A percentile compares a stretch with the other conserved stretches of the same genome.
Conservation (phyloP, 345 rosid species). For the Erodium maritimum region DNA sequence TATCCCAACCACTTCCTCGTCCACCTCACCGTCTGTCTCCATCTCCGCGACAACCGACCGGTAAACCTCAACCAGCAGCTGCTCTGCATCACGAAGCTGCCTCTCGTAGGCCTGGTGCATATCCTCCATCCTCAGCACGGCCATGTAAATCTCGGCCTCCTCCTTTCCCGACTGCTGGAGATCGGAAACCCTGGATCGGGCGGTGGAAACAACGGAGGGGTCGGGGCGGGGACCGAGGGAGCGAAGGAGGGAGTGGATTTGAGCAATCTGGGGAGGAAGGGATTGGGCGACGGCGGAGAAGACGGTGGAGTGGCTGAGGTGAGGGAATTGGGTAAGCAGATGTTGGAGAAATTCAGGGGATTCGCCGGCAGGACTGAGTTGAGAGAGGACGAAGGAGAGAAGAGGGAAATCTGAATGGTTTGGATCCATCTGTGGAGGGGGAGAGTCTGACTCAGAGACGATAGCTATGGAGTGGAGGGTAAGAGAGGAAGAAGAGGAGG, state of each 20-base stretch:
- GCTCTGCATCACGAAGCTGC: slow-evolving; percentile 56
- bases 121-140: slow-evolving; percentile 52
- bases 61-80: slow-evolving; percentile 44
- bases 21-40: slow-evolving; percentile 21
- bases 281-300: slow-evolving; percentile 39
- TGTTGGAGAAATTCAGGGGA: slow-evolving; percentile 23
- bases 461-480: not conserved
- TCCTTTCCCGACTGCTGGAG: slow-evolving; percentile 31
- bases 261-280: slow-evolving; percentile 35
- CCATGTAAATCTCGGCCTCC: slow-evolving; percentile 37
- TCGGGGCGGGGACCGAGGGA: slow-evolving; percentile 74
- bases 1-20: slow-evolving; percentile 47
- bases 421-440: slow-evolving; percentile 29
- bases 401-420: slow-evolving; percentile 42
- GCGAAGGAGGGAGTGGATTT: slow-evolving; percentile 41
- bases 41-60: slow-evolving; percentile 20
- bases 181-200: slow-evolving; percentile 46
- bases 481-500: not conserved
- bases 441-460: not conserved
- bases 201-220: slow-evolving; percentile 45
- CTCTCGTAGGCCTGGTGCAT: slow-evolving; percentile 51
- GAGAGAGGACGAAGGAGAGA: slow-evolving; percentile 47
- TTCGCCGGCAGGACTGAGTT: slow-evolving; percentile 21
- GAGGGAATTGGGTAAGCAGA: slow-evolving; percentile 33
- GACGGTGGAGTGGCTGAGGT: slow-evolving; percentile 30